These are phyloP conservation scores for Globisporangium radiosum DNA, from an alignment of 352 stramenopile species.

Conservation along the genomic window DNA sequence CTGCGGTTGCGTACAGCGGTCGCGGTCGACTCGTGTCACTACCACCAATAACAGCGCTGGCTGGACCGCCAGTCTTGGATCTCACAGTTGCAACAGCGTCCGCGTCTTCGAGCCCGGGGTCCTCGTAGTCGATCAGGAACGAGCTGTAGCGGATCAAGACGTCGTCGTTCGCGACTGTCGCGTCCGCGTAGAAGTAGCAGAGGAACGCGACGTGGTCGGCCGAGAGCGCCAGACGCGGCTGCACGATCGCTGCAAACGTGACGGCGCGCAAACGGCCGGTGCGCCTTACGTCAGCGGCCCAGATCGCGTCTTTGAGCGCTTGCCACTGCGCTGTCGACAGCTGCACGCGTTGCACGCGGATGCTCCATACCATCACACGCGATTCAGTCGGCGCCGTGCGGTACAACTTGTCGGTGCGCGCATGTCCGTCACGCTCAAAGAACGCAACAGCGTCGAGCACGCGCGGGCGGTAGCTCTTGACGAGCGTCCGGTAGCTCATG, in stretches of 20 bases:
- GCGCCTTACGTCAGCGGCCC: constrained; percentile 33
- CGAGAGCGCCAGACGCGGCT: constrained; percentile 34
- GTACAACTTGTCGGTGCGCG: constrained; percentile 30
- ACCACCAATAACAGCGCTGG: not conserved
- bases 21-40: constrained; percentile 23
- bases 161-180: constrained; percentile 43
- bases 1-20: constrained; percentile 1
- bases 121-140: constrained; percentile 70
- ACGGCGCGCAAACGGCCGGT: constrained; percentile 40
- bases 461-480: constrained; percentile 55
- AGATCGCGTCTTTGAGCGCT: constrained; percentile 49
- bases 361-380: constrained; percentile 64
- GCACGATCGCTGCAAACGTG: constrained; percentile 42
- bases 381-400: constrained; percentile 63
- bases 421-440: constrained; percentile 39
- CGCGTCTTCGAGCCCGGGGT: constrained; percentile 38
- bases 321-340: constrained; percentile 31
- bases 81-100: constrained; percentile 6
- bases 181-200: constrained; percentile 76
- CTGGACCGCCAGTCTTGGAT: constrained; percentile 1
- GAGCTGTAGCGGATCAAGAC: constrained; percentile 64
- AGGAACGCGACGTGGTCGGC: constrained; percentile 67
- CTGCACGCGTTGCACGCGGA: constrained; percentile 46
- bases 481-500: constrained; percentile 62
- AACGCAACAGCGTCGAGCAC: constrained; percentile 55